A percentile compares a stretch with the other conserved stretches of the same genome.
Conservation (phyloP, 176 grass and related monocot species). For the Alloteropsis semialata region DNA sequence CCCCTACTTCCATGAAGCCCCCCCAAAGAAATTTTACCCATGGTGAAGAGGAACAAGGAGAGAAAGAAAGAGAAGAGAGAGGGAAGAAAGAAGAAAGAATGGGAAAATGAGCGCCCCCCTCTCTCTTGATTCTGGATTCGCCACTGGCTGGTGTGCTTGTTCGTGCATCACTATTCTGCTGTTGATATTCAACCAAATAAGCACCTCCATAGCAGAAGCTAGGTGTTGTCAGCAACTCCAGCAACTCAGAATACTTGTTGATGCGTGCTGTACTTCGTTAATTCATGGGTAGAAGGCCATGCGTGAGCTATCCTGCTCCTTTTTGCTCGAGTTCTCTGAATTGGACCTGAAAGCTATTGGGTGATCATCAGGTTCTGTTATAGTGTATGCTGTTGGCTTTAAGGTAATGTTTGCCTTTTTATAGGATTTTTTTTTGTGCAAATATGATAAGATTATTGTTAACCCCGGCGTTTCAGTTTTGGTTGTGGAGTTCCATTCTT, state of each 20-base stretch:
- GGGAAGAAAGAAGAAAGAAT: too few relatives aligned
- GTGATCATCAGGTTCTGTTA: background rate
- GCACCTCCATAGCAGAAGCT: background rate
- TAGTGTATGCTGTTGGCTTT: background rate
- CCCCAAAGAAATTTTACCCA: too few relatives aligned
- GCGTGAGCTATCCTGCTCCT: background rate
- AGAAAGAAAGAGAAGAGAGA: too few relatives aligned
- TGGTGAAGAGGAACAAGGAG: too few relatives aligned
- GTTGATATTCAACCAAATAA: background rate
- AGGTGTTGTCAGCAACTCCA: background rate
- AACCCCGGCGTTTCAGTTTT: background rate
- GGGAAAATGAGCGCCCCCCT: too few relatives aligned
- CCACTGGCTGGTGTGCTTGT: background rate
- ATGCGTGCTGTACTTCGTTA: background rate
- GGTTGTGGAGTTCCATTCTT: background rate
- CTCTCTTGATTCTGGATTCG: too few relatives aligned
- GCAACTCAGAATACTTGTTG: background rate
- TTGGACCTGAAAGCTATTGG: background rate
- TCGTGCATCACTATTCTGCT: background rate
- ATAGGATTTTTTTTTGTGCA: too few relatives aligned
- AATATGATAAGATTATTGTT: too few relatives aligned
- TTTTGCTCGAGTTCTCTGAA: background rate
- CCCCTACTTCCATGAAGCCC: too few relatives aligned
- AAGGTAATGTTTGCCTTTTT: background rate
- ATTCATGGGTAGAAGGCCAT: background rate